Conservation (phyloP, 257 asterid genomes). For the Solanum medicagineum region DNA sequence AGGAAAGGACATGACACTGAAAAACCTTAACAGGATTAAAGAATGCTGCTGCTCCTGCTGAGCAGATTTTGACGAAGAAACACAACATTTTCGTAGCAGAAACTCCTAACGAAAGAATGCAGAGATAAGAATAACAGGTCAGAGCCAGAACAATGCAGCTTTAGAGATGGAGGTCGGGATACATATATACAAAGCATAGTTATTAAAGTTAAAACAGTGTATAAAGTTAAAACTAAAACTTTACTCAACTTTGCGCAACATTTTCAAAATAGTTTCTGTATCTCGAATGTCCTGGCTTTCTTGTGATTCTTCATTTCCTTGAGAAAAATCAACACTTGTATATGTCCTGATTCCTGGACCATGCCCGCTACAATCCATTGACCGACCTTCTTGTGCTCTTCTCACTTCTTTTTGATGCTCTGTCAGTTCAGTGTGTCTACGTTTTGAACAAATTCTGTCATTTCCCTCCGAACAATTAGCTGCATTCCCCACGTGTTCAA, state of each 20-base stretch:
- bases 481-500: conserved; percentile 27
- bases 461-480: not conserved
- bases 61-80: not conserved
- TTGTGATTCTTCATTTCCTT: conserved; percentile 67
- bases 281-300: conserved; percentile 43
- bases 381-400: conserved; percentile 67
- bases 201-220: not conserved
- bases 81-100: not conserved
- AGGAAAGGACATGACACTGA: too few relatives aligned
- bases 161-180: not conserved
- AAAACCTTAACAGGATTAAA: not conserved
- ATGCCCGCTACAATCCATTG: conserved; percentile 48
- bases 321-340: conserved; percentile 65
- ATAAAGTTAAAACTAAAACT: not conserved
- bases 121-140: not conserved
- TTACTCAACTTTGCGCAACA: conserved; percentile 15
- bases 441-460: conserved; percentile 16
- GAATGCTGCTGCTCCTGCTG: not conserved
- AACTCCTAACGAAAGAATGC: not conserved
- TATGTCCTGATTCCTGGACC: conserved; percentile 73
- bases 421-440: conserved; percentile 44
- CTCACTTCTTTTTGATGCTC: conserved; percentile 81
- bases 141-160: not conserved
- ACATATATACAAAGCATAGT: not conserved
- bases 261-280: conserved; percentile 27